These are phyloP conservation scores for Lolium rigidum DNA, from an alignment of 176 grass and related monocot species.

Conservation along the genomic window DNA sequence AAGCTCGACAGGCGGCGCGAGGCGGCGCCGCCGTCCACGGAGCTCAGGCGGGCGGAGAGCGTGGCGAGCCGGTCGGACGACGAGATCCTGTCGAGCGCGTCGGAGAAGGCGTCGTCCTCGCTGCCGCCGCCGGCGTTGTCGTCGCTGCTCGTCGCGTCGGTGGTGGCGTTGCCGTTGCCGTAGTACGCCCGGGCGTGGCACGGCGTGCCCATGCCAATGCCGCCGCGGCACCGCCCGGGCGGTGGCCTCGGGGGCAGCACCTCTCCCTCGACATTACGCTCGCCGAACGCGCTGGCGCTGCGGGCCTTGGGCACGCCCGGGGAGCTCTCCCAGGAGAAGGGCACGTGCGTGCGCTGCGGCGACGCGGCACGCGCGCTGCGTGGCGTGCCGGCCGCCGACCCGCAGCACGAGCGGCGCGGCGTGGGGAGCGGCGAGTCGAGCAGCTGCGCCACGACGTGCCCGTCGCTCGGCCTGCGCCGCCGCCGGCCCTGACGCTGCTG, in stretches of 20 bases:
- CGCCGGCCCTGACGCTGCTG: not conserved
- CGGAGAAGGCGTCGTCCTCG: conserved; percentile 59
- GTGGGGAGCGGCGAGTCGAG: conserved; percentile 45
- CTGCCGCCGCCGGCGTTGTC: conserved; percentile 7
- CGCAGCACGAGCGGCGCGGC: conserved; percentile 74
- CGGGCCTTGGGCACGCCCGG: conserved; percentile 70
- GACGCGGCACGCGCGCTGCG: conserved; percentile 39
- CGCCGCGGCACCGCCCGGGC: conserved; percentile 40
- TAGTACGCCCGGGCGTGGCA: not conserved
- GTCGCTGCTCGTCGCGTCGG: conserved; percentile 55
- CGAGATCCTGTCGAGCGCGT: conserved; percentile 70
- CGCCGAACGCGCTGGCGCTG: not conserved
- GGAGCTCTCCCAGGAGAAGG: conserved; percentile 91
- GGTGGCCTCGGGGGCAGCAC: conserved; percentile 61
- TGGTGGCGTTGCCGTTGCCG: conserved; percentile 36
- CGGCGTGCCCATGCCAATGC: not conserved
- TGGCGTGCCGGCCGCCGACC: conserved; percentile 32
- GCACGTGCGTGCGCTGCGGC: conserved; percentile 65
- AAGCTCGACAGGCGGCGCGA: conserved; percentile 67
- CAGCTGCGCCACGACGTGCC: conserved; percentile 51
- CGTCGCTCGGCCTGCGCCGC: conserved; percentile 40
- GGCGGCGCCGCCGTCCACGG: conserved; percentile 60
- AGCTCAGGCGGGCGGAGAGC: conserved; percentile 69
- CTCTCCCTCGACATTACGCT: too few species aligned
- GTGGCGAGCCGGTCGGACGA: conserved; percentile 70